Base-by-base conservation (phyloP, 1,284 basidiomycete species). In the Sanghuangporus sanghuang region DNA sequence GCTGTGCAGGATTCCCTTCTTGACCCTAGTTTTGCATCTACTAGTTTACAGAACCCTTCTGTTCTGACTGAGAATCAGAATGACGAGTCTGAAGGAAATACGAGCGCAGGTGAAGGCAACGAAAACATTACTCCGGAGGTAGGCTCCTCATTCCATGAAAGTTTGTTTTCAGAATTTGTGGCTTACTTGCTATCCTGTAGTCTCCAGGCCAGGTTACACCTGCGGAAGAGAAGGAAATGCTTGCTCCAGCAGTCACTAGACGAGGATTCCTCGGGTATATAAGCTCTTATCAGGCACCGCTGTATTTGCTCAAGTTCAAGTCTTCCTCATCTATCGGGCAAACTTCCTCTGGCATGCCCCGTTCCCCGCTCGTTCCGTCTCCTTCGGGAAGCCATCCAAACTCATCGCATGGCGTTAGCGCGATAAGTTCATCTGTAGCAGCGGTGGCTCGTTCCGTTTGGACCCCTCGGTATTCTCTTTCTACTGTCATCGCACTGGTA, bases 401-500 rank as follows among this genome's bases (percentile, higher is more conserved):
- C n/a, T 57, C 62, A 7, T 7, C 60, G 40, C 18, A n/a, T 14
- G 44, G 27, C 8, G 8, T 23, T 12, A 44, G 18, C n/a, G 23
- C 21, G 32, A 14, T 42, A 36, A 27, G 38, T 35, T 40, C 61
- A 18, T 62, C 64, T 6, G 50, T 61, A 27, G 27, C 55, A 8
- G 60, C 63, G 7, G 59, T 62, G 23, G 55, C 59, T 42, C 57
- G 61, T 3, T 52, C 61, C 11, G 54, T 42, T 11, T 57, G 57
- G 4, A 50, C 36, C 23, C 62, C 57, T 16, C 64, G 62, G n/a
- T 84, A 79, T 68, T 74, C 81, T 55, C 68, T 89, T 67, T 85
- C 86, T 59, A 85, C 83, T 49, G 74, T 96, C 61, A 73, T 98
- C 66, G 78, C 96, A 63, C 84, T 91, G 16, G 93, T 88, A 53